These are phyloP conservation scores for Phaeosphaeriaceae sp. DNA, from an alignment of 2,329 filamentous ascomycete species.

Conservation along the genomic window DNA sequence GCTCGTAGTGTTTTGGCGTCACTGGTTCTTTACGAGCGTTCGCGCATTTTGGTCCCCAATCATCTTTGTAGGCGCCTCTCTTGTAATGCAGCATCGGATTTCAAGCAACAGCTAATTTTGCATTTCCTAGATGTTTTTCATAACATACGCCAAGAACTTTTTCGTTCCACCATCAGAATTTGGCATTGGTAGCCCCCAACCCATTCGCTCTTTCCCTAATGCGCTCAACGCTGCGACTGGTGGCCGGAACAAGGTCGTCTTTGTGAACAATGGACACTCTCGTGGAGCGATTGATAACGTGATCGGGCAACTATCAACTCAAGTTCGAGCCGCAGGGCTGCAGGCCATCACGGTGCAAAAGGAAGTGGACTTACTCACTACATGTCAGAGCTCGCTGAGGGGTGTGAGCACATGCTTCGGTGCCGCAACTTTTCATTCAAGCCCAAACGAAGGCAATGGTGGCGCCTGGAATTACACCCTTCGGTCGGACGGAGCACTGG, in stretches of 20 bases:
- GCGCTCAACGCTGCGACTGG: slow-evolving; percentile 65
- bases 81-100: neutral
- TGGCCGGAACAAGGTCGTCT: slow-evolving; percentile 72
- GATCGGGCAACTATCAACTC: slow-evolving; percentile 66
- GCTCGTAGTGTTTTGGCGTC: slow-evolving; percentile 60
- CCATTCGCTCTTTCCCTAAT: slow-evolving; percentile 68
- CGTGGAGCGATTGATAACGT: slow-evolving; percentile 75
- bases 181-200: slow-evolving; percentile 69
- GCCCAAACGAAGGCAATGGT: slow-evolving; percentile 70
- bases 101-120: slow-evolving; percentile 13
- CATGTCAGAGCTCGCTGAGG: slow-evolving; percentile 63
- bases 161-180: slow-evolving; percentile 79
- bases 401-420: slow-evolving; percentile 76
- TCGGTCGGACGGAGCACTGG: slow-evolving; percentile 74
- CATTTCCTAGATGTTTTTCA: slow-evolving; percentile 52
- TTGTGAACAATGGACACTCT: slow-evolving; percentile 74
- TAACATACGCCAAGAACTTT: slow-evolving; percentile 77
- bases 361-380: slow-evolving; percentile 64
- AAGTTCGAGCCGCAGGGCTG: slow-evolving; percentile 63
- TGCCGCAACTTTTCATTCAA: slow-evolving; percentile 76
- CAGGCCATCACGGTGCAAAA: slow-evolving; percentile 61
- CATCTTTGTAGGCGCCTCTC: slow-evolving; percentile 51
- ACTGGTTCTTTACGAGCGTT: slow-evolving; percentile 60
- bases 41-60: slow-evolving; percentile 64
- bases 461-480: slow-evolving; percentile 87